Evolutionary conservation across 352 stramenopile genomes (phyloP), one percentile per base, ranked within the genome.

Genomic region (Globisporangium parvum): DNA sequence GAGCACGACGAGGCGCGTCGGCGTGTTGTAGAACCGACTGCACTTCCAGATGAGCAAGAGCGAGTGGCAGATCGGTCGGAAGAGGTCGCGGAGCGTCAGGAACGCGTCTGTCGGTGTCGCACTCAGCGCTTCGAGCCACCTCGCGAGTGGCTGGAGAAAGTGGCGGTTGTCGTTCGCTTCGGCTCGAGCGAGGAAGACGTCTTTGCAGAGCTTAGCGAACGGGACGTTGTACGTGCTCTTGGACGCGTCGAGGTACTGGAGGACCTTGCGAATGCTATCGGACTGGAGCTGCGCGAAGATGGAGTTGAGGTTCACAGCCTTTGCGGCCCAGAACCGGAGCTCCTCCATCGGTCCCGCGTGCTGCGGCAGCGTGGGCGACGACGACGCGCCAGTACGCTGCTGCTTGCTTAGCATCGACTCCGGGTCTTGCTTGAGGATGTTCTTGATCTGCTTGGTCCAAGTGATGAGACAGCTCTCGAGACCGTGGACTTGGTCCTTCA

Each of bases 391-490:
- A 0, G 18, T 12, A n/a, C 41, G 69, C 12, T 73, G 61, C 6
- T 69, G 77, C 39, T 83, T 78, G 60, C 68, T 85, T 17, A 96
- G 63, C 1, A 80, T 53, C 35, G 73, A 67, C 57, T 97, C 90
- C 1, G 90, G 82, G 53, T 97, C 89, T 59, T 93, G 75, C 42
- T 93, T 95, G 1, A 98, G 55, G 18, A 98, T 93, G 60, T 91
- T 90, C 57, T 96, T 97, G 62, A 98, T 97, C 70, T 98, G 91
- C 58, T 96, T 97, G 1, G 91, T 97, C 91, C 91, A 98, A 1
- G 85, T 96, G 55, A 98, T 98, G 0, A 98, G 62, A 23, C 80
- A 90, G 2, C 83, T 80, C 65, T 98, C 91, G 2, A 98, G 73
- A 1, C 77, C 74, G 50, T 96, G 86, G 23, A 95, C 75, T 48